Evolutionary conservation across 2,329 filamentous ascomycete species (phyloP).

Genomic region (Tolypocladium tundrense): DNA sequence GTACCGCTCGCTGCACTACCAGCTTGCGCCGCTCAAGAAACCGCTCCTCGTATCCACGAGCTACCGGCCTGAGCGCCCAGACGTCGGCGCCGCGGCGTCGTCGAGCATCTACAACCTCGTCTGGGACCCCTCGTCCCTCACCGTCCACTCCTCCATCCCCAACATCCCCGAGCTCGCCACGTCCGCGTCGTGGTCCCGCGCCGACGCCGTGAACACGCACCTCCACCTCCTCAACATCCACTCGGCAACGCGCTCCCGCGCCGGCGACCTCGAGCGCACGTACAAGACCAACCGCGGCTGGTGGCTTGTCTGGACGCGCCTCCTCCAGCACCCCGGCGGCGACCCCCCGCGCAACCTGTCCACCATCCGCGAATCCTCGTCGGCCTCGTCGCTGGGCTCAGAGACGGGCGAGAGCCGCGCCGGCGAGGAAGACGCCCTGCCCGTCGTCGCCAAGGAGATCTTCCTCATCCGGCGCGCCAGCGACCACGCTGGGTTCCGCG

Average conservation of each 20-base stretch:
- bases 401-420: constrained; percentile 2
- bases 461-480: constrained; percentile 50
- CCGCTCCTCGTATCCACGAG: constrained; percentile 45
- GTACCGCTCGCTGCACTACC: constrained; percentile 50
- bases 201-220: constrained; percentile 56
- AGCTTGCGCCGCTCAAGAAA: constrained; percentile 48
- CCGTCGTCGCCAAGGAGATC: constrained; percentile 43
- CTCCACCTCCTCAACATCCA: constrained; percentile 52
- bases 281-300: constrained; percentile 57
- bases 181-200: constrained; percentile 40
- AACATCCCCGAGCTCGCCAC: constrained; percentile 44
- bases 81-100: constrained; percentile 1
- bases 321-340: constrained; percentile 28
- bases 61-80: constrained; percentile 39
- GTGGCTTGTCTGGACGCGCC: constrained; percentile 59
- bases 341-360: constrained; percentile 9
- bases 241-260: constrained; percentile 26
- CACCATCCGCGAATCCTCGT: constrained; percentile 14
- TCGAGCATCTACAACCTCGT: constrained; percentile 47
- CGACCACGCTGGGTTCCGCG: constrained; percentile 35
- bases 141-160: constrained; percentile 54
- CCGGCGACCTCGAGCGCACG: constrained; percentile 46
- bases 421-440: constrained; percentile 4
- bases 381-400: constrained; percentile 6
- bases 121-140: constrained; percentile 48